Base-by-base conservation (phyloP, 1,284 basidiomycete species). In the Clitocybe nebularis region DNA sequence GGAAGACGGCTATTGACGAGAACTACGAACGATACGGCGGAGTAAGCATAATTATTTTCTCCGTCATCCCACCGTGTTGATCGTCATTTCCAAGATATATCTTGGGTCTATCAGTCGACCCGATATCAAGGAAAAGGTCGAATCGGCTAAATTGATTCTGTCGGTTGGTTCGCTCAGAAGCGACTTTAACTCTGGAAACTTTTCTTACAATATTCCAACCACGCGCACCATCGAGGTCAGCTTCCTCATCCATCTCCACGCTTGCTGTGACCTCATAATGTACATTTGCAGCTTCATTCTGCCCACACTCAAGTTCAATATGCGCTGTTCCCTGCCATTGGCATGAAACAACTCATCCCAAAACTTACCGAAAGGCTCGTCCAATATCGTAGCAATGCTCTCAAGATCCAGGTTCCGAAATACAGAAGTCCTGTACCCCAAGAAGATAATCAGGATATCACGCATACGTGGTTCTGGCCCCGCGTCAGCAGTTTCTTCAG, bases 111-210 rank as follows among this genome's bases (percentile, higher is more conserved):
- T 92, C 56, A 85, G 79, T n/a, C 72, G 80, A 36, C 80, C 83
- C 0, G 71, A 69, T 11, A 74, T 94, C 52, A 83, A 82, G 60
- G 74, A 87, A 41, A 80, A 78, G 47, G 83, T 96, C 24, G 92
- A 97, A 64, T 68, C 62, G 1, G 83, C 92, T 7, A 92, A 91
- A 56, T 73, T 97, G 39, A 83, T 94, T 45, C 67, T 98, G 22
- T 89, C 85, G 26, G 71, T 96, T 46, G 94, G 94, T 14, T 69
- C 73, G 0, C 67, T 96, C 37, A 83, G 83, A 66, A 84, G 77
- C 46, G 95, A 98, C 62, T 96, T 94, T 74, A 97, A 98, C 61
- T 88, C 86, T 11, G 91, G 88, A 34, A 84, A 84, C 63, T 91
- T 88, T 60, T 84, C 84, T 0, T 88, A 86, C 54, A 76, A 74